Evolutionary conservation across 2,329 filamentous ascomycete species (phyloP).

Genomic region (Fusarium scirpi): DNA sequence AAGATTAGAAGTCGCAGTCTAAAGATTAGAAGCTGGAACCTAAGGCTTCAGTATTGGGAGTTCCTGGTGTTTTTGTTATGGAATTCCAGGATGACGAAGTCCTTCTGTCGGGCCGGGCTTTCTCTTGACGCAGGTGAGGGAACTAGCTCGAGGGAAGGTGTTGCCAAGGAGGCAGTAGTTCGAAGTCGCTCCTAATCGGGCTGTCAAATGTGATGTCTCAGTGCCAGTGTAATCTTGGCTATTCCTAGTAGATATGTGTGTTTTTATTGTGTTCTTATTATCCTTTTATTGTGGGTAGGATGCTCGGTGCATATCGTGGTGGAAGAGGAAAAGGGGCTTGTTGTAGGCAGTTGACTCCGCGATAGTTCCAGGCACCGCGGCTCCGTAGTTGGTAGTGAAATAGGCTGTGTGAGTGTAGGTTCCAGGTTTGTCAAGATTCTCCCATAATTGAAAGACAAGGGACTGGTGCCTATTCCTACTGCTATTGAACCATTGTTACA

Average conservation of each 20-base stretch:
- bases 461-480: too few relatives aligned
- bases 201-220: neutral
- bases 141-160: neutral
- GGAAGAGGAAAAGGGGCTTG: neutral
- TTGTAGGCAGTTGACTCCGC: neutral
- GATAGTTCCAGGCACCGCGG: rapidly evolving
- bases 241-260: neutral
- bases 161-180: neutral
- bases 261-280: neutral
- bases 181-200: neutral
- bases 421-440: too few relatives aligned
- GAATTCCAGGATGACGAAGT: neutral
- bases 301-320: too few relatives aligned
- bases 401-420: rapidly evolving
- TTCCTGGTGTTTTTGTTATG: too few relatives aligned
- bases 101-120: neutral
- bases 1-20: neutral
- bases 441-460: too few relatives aligned
- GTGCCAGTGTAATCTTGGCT: too few relatives aligned
- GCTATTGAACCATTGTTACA: too few relatives aligned
- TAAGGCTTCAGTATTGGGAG: neutral
- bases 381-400: rapidly evolving
- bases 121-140: neutral
- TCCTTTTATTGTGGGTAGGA: neutral
- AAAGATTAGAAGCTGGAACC: neutral